These are phyloP conservation scores for Peltaster fructicola DNA, from an alignment of 2,329 filamentous ascomycete genomes.

Conservation along the genomic window DNA sequence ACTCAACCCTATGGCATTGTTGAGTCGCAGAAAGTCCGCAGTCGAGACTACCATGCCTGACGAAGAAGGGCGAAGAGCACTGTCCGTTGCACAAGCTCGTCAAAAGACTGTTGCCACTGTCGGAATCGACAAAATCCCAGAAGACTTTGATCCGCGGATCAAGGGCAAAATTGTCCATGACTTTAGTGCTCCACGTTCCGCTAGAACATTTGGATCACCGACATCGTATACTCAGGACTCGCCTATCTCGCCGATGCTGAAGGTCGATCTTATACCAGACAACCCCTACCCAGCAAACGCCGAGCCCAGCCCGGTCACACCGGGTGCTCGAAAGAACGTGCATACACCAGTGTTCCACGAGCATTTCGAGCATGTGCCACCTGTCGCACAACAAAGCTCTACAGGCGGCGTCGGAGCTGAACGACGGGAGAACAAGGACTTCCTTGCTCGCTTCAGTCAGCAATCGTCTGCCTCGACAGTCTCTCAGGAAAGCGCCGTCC, in stretches of 20 bases:
- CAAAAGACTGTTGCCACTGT: conserved; percentile 34
- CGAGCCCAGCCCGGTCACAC: conserved; percentile 2
- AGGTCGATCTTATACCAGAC: conserved; percentile 3
- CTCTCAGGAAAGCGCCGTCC: conserved; percentile 13
- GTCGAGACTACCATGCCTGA: conserved; percentile 9
- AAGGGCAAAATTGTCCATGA: conserved; percentile 46
- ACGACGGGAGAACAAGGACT: conserved; percentile 29
- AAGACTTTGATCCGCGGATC: conserved; percentile 46
- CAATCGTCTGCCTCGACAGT: conserved; percentile 10
- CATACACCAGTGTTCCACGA: conserved; percentile 44
- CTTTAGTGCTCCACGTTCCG: conserved; percentile 41
- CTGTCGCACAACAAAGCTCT: conserved; percentile 22
- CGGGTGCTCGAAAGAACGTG: conserved; percentile 17
- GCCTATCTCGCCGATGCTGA: neutral
- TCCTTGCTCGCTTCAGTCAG: conserved; percentile 27
- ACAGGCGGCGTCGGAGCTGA: conserved; percentile 31
- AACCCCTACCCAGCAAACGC: conserved; percentile 1
- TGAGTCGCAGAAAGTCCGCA: conserved; percentile 38
- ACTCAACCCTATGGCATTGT: conserved; percentile 42
- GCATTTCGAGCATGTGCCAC: conserved; percentile 38
- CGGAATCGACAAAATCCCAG: conserved; percentile 32
- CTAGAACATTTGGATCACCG: conserved; percentile 32
- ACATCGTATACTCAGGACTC: too few species aligned
- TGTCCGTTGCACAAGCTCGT: conserved; percentile 26
- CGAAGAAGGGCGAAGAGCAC: conserved; percentile 10